Percentiles rank a stretch among this genome's conserved stretches.
Evolutionary conservation across 805 yeast species (phyloP).

Genomic region (Schwanniomyces vanrijiae): DNA sequence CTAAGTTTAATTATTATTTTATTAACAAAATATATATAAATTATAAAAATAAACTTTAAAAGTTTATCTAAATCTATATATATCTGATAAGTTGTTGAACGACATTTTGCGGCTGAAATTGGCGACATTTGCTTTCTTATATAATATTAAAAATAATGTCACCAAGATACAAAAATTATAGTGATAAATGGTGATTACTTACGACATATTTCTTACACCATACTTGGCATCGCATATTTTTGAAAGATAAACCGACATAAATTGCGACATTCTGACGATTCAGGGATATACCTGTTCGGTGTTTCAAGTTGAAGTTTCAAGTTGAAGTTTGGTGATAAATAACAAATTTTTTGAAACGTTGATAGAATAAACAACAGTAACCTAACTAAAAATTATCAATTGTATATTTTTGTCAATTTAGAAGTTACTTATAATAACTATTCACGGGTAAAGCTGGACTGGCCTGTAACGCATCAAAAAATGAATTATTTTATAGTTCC

Average conservation of each 20-base stretch:
- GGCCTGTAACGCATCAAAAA: neutral
- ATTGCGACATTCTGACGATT: neutral
- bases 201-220: too few species aligned
- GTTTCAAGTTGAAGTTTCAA: neutral
- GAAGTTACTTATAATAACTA: neutral
- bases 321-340: neutral
- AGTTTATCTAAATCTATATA: too few species aligned
- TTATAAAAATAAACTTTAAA: neutral
- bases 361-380: neutral
- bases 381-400: neutral
- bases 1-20: too few species aligned
- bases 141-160: neutral
- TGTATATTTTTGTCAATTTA: neutral
- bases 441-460: neutral
- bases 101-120: neutral
- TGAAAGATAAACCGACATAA: too few species aligned
- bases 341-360: neutral
- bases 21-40: neutral
- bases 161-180: too few species aligned
- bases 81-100: neutral
- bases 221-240: too few species aligned
- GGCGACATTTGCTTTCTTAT: neutral
- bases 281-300: neutral
- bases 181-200: too few species aligned
- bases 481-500: conserved; percentile 44